Base-by-base conservation (phyloP, 176 grass and related monocot species). In the Dactylis glomerata region DNA sequence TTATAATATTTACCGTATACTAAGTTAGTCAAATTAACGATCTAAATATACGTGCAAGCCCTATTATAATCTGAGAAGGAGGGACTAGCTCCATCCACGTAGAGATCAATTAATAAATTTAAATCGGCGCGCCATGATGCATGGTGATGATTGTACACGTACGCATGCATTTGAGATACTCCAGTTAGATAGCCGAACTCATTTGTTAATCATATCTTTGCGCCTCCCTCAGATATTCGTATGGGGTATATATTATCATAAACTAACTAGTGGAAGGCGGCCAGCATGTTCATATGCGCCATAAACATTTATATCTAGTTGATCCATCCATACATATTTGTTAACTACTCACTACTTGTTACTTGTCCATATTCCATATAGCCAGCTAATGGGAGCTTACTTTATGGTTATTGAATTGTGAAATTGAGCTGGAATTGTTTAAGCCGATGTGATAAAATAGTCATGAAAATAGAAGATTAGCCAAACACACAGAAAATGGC, bases 131-230 rank as follows among this genome's bases (percentile, higher is more conserved):
- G 59, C 27, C 59, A 63, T 63, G 16, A 74, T 72, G 42, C 70
- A 73, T 73, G 42, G 42, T 73, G 70, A 31, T 73, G 42, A 73
- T 73, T 49, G 15, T 73, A 49, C 70, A 73, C 23, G 69, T 73
- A 73, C 24, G 8, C 68, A 22, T 73, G 69, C 69, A 14, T 19
- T 8, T 14, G 41, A 17, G 41, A 73, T 45, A 45, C 69, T 73
- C 69, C 40, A 24, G 69, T 46, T 73, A 73, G 70, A 73, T 73
- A 19, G 70, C 42, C 70, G 70, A 73, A 73, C 70, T 73, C 70
- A 73, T 30, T 74, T 74, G 26, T 50, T 74, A 50, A 74, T 74
- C 27, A 50, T 50, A 74, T 50, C 42, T 50, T 63, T 63, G 14
- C 13, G 14, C 27, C 27, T 63, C 41, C 37, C 11, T 71, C 69